A percentile compares a stretch with the other conserved stretches of the same genome.
Conservation (phyloP, 148 eudicot genomes). For the Beta vulgaris region DNA sequence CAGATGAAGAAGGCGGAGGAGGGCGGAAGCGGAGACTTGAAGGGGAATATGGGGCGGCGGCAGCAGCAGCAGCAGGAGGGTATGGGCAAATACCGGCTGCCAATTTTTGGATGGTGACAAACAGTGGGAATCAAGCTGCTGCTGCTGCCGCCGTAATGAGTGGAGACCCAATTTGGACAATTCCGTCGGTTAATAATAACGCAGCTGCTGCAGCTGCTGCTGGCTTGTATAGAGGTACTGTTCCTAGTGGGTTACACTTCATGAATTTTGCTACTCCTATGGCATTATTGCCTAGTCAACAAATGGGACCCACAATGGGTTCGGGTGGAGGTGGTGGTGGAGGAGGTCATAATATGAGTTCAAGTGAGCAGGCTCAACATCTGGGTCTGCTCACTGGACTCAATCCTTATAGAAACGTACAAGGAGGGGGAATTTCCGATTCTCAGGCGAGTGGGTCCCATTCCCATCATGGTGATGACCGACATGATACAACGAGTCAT, state of each 20-base stretch:
- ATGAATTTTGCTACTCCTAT: conserved; percentile 89
- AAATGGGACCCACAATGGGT: conserved; percentile 35
- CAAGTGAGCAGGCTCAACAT: conserved; percentile 45
- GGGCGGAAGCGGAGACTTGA: conserved; percentile 42
- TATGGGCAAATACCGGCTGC: conserved; percentile 67
- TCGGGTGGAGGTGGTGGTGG: conserved; percentile 8
- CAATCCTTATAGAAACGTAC: conserved; percentile 39
- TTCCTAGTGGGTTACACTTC: conserved; percentile 78
- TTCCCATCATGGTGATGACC: conserved; percentile 52
- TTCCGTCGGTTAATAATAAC: conserved; percentile 52
- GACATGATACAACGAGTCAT: conserved; percentile 47
- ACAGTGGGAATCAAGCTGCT: conserved; percentile 38
- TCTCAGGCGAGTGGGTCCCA: conserved; percentile 71
- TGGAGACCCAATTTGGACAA: conserved; percentile 79
- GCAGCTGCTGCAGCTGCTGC: conserved; percentile 30
- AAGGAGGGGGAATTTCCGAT: conserved; percentile 43
- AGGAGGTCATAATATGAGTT: conserved; percentile 18
- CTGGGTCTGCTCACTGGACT: conserved; percentile 60
- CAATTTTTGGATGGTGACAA: conserved; percentile 86
- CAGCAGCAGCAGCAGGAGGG: conserved; percentile 31
- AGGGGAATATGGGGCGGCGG: conserved; percentile 14
- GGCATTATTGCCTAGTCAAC: conserved; percentile 71
- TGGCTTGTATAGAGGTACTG: conserved; percentile 57
- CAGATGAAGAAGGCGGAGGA: conserved; percentile 49
- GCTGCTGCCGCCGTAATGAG: conserved; percentile 26